Percentiles rank a stretch among this genome's conserved stretches.
Evolutionary conservation across 495 filamentous ascomycete species (phyloP).

Genomic region (Hypoxylon subgilvum): DNA sequence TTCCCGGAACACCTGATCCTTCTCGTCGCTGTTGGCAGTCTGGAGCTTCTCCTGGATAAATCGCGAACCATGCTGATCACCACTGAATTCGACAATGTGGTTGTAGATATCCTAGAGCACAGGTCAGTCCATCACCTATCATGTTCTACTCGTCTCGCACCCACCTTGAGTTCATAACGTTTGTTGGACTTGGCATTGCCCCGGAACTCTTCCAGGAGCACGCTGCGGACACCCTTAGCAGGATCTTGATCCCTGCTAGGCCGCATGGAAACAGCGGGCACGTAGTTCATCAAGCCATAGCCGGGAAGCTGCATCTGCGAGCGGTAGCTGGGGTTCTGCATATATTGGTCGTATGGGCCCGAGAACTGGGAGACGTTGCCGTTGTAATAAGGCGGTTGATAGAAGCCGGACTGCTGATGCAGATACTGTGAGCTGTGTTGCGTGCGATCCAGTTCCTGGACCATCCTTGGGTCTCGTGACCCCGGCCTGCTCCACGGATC

Average conservation of each 20-base stretch:
- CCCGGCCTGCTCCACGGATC: slow-evolving; percentile 48
- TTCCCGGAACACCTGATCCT: slow-evolving; percentile 90
- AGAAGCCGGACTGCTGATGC: slow-evolving; percentile 35
- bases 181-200: slow-evolving; percentile 76
- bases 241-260: slow-evolving; percentile 69
- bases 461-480: slow-evolving; percentile 44
- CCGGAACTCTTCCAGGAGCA: slow-evolving; percentile 80
- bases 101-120: slow-evolving; percentile 74
- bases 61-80: slow-evolving; percentile 92
- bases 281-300: slow-evolving; percentile 49
- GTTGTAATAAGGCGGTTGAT: slow-evolving; percentile 25
- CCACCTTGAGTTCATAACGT: slow-evolving; percentile 82
- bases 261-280: slow-evolving; percentile 50
- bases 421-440: slow-evolving; percentile 36
- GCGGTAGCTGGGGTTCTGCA: slow-evolving; percentile 37
- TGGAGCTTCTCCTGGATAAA: slow-evolving; percentile 96
- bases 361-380: slow-evolving; percentile 30
- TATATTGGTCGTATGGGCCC: slow-evolving; percentile 46
- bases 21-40: slow-evolving; percentile 95
- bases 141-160: slow-evolving; percentile 5
- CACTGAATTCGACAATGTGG: slow-evolving; percentile 92
- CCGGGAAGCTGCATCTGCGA: slow-evolving; percentile 38
- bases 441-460: slow-evolving; percentile 43
- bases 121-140: neutral
- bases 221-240: slow-evolving; percentile 69